These are phyloP conservation scores for Nannochloropsis oceanica DNA, from an alignment of 108 stramenopile species.

Conservation along the genomic window DNA sequence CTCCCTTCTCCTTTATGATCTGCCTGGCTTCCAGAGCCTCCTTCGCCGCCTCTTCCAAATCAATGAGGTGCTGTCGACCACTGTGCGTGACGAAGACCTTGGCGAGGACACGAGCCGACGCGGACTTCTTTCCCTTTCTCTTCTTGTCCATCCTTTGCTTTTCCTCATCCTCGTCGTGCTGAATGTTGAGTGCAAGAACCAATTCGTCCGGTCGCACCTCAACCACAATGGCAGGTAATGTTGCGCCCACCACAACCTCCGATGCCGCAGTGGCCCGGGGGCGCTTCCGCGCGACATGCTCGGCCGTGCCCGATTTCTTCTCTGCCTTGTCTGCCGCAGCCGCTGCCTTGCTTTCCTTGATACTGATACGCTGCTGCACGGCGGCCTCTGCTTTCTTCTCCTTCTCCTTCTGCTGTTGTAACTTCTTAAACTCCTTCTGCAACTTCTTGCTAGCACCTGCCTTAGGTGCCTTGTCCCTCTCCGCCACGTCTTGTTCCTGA, in stretches of 20 bases:
- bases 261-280: not conserved
- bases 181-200: not conserved
- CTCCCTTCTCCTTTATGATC: not conserved
- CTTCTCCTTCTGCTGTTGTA: not conserved
- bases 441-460: not conserved
- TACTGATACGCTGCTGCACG: not conserved
- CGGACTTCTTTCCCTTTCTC: not conserved
- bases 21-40: not conserved
- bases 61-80: not conserved
- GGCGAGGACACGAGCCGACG: not conserved
- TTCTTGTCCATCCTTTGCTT: not conserved
- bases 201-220: not conserved
- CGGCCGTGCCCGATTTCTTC: not conserved
- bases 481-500: not conserved
- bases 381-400: not conserved
- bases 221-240: not conserved
- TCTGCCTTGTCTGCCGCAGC: not conserved
- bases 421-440: not conserved
- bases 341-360: not conserved
- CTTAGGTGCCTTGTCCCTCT: not conserved
- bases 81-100: not conserved
- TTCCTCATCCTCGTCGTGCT: not conserved
- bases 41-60: not conserved
- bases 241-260: not conserved
- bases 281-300: not conserved